These are phyloP conservation scores for Vitis rotundifolia DNA, from an alignment of 164 flowering plant species.

Conservation along the genomic window DNA sequence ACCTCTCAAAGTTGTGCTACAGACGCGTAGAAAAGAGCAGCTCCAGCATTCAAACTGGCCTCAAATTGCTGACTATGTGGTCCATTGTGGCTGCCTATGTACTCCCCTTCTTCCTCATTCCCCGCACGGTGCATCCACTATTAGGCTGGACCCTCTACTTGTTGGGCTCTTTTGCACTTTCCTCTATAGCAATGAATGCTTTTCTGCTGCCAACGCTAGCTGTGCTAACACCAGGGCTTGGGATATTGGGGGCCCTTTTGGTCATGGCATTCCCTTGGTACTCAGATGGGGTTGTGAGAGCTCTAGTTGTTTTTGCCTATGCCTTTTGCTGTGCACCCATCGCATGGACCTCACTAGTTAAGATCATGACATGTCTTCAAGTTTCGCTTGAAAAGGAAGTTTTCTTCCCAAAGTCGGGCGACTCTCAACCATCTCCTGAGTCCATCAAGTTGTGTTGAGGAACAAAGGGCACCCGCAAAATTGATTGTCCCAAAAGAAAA, in stretches of 20 bases:
- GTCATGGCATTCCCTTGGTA: constrained; percentile 97
- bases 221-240: constrained; percentile 63
- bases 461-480: too few species aligned
- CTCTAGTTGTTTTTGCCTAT: constrained; percentile 66
- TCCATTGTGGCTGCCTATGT: constrained; percentile 68
- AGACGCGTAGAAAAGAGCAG: constrained; percentile 60
- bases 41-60: constrained; percentile 40
- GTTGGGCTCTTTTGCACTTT: constrained; percentile 62
- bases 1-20: constrained; percentile 71
- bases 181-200: constrained; percentile 48
- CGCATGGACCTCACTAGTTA: constrained; percentile 51
- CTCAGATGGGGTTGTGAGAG: constrained; percentile 68
- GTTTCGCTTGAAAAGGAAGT: constrained; percentile 66
- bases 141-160: constrained; percentile 90
- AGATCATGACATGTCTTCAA: constrained; percentile 58
- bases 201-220: constrained; percentile 69
- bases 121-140: constrained; percentile 76
- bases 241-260: constrained; percentile 60
- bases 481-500: neutral
- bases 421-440: constrained; percentile 48
- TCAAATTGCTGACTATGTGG: constrained; percentile 65
- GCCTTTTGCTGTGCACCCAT: constrained; percentile 78
- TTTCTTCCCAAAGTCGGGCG: constrained; percentile 59
- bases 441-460: constrained; percentile 67
- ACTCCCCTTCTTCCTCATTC: constrained; percentile 73